Conservation (phyloP, 208 protist genomes). For the Leishmania lainsoni region DNA sequence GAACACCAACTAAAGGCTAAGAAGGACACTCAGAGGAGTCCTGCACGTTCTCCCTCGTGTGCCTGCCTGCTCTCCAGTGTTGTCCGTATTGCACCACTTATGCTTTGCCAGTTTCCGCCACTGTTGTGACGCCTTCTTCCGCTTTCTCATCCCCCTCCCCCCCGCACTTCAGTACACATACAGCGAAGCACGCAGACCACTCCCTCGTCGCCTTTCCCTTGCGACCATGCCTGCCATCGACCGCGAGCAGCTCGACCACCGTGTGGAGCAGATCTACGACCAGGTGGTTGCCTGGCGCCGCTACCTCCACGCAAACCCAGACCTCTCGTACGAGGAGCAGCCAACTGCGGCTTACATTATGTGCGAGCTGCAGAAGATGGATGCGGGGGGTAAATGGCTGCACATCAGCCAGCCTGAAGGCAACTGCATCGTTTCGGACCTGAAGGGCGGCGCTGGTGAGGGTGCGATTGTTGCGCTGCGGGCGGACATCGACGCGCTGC, state of each 20-base stretch:
- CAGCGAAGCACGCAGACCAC: not conserved
- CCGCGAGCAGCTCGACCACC: conserved; percentile 20
- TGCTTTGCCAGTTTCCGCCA: not conserved
- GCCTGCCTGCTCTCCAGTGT: not conserved
- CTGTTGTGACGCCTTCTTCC: not conserved
- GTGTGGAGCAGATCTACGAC: conserved; percentile 30
- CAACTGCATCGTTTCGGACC: conserved; percentile 45
- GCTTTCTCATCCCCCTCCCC: not conserved
- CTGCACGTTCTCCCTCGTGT: not conserved
- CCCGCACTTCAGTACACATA: not conserved
- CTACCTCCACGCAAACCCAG: conserved; percentile 58
- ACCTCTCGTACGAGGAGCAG: conserved; percentile 52
- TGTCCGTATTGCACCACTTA: not conserved
- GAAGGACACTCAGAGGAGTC: not conserved
- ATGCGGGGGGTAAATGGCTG: conserved; percentile 29
- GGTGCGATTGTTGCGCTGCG: conserved; percentile 54
- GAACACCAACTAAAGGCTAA: not conserved
- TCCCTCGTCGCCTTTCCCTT: not conserved
- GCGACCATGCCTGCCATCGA: conserved; percentile 20
- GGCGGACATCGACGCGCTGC: conserved; percentile 70
- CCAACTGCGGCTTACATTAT: conserved; percentile 62
- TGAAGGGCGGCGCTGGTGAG: conserved; percentile 41
- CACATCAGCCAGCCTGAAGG: conserved; percentile 39
- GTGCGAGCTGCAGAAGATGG: conserved; percentile 43
- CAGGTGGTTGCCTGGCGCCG: conserved; percentile 65